These are phyloP conservation scores for Globisporangium spiculum DNA, from an alignment of 352 stramenopile genomes.

Conservation along the genomic window DNA sequence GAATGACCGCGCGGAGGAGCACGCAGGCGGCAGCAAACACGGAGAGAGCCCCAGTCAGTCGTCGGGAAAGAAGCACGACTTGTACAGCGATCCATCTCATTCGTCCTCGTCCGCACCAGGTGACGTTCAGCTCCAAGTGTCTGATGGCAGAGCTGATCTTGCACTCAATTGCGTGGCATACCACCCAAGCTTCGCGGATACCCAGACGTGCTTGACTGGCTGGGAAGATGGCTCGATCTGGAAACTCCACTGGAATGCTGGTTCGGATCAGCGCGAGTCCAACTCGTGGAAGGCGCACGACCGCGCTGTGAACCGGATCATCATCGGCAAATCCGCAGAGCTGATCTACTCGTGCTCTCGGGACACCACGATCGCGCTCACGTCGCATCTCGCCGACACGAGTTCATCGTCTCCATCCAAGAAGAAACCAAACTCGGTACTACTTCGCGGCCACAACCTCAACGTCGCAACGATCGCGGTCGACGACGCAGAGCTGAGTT, in stretches of 20 bases:
- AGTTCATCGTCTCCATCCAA: constrained; percentile 12
- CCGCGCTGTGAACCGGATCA: constrained; percentile 58
- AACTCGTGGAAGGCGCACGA: constrained; percentile 48
- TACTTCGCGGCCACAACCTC: constrained; percentile 52
- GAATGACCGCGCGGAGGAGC: not conserved
- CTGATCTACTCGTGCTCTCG: constrained; percentile 75
- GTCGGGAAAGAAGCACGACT: constrained; percentile 10
- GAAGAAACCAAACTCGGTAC: constrained; percentile 18
- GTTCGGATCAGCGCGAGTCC: constrained; percentile 3
- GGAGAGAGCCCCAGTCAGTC: not conserved
- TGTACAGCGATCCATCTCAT: constrained; percentile 3
- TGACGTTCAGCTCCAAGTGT: not conserved
- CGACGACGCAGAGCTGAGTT: constrained; percentile 39
- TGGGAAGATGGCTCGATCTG: constrained; percentile 79
- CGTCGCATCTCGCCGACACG: constrained; percentile 14
- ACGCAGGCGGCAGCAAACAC: not conserved
- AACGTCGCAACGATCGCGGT: constrained; percentile 71
- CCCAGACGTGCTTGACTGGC: constrained; percentile 39
- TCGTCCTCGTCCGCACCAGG: not conserved
- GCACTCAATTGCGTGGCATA: constrained; percentile 53
- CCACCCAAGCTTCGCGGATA: constrained; percentile 23
- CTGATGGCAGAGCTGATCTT: constrained; percentile 15
- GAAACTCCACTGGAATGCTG: constrained; percentile 34
- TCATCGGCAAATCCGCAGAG: constrained; percentile 34
- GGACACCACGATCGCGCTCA: constrained; percentile 71